Conservation (phyloP, 257 asterid genomes). For the Linaria vulgaris region DNA sequence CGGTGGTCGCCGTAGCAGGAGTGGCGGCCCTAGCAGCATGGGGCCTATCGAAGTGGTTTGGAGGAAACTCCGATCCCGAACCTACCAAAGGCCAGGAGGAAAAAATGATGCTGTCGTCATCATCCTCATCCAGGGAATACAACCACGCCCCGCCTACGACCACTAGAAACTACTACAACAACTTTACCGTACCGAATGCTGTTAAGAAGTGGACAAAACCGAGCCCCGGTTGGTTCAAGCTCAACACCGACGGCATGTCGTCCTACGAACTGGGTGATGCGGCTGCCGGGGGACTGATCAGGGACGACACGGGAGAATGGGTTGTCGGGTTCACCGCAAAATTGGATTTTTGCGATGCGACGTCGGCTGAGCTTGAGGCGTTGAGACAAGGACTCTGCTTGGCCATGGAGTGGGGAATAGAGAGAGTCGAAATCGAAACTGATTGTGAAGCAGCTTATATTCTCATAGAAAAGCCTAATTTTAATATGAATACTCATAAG, state of each 20-base stretch:
- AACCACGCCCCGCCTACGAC: too few species aligned
- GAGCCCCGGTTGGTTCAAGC: not conserved
- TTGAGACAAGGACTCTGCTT: not conserved
- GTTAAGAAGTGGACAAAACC: constrained; percentile 10
- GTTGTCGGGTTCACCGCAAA: not conserved
- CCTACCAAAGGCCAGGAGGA: too few species aligned
- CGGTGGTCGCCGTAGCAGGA: not conserved
- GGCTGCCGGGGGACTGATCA: constrained; percentile 3
- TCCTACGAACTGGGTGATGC: not conserved
- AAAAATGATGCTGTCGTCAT: too few species aligned
- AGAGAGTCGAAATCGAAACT: not conserved
- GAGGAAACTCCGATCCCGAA: constrained; percentile 2
- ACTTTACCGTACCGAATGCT: too few species aligned
- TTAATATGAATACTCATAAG: too few species aligned
- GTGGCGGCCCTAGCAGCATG: not conserved
- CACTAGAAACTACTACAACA: too few species aligned
- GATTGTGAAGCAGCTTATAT: not conserved
- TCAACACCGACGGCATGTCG: not conserved
- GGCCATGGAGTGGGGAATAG: not conserved
- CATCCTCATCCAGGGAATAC: too few species aligned
- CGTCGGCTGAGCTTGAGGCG: not conserved
- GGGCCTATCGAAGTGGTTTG: not conserved
- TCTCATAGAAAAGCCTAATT: not conserved
- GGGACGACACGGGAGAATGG: not conserved
- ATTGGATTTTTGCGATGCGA: not conserved